Base-by-base conservation (phyloP, 1,139 yeast species). In the Blastobotrys aristatus region DNA sequence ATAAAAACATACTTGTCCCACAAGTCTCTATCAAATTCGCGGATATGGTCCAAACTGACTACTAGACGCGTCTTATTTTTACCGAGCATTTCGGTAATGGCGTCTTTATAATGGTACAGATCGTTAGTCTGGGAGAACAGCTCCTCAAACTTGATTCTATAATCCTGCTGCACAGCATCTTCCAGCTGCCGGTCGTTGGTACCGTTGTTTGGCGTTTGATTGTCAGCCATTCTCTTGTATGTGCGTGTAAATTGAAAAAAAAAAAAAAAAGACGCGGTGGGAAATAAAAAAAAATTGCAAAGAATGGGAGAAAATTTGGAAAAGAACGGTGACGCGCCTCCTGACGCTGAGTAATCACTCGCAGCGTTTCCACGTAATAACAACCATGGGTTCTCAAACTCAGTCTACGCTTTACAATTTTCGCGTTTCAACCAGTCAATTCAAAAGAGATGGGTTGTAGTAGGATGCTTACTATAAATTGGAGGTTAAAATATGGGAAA, bases 1-100 rank as follows among this genome's bases (percentile, higher is more conserved):
- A 37, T 14, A 37, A 24, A 24, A 24, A 24, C 27, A 24, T 24
- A 24, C 1, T 97, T 97, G 2, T 66, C 64, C 87, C 97, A 94
- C 59, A 83, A 79, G 2, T 76, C 80, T 45, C 79, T 71, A 66
- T 90, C 95, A 60, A 85, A 90, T 50, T 84, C 94, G 59, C 97
- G 75, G 22, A 92, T 65, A 56, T 92, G 97, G 66, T 92, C 98
- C 44, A 92, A 72, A 26, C 92, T 82, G 3, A 92, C 82, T 3
- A 75, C 71, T 43, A 92, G 72, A 57, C 99, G 74, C 57, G 79
- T 79, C 48, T 78, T 77, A 22, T 82, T 79, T 53, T 77, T 75
- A 53, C 75, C 74, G 49, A 86, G 76, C 89, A 85, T 83, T 36
- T 80, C 75, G 55, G 80, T 78, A 53, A 92, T 84, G 49, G 76